A percentile compares a stretch with the other conserved stretches of the same genome.
Evolutionary conservation across 2,329 filamentous ascomycete genomes (phyloP).

Genomic region (Orbilia javanica): DNA sequence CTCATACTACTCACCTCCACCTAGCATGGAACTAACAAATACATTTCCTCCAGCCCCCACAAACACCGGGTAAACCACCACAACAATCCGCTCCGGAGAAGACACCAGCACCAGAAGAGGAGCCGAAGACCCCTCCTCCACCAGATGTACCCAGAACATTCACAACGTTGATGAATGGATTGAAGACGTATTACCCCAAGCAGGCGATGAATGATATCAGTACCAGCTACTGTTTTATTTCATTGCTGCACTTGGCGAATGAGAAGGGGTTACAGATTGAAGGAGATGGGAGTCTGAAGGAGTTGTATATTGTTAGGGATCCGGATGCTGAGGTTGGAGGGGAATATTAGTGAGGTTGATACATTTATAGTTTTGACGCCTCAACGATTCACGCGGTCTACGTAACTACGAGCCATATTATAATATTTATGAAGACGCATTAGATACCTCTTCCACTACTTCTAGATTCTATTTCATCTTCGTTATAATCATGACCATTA

Average conservation of each 20-base stretch:
- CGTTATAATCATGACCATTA: not conserved
- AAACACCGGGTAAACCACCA: constrained; percentile 61
- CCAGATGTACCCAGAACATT: constrained; percentile 71
- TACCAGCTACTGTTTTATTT: constrained; percentile 93
- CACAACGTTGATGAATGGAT: constrained; percentile 88
- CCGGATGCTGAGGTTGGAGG: constrained; percentile 65
- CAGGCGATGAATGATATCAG: constrained; percentile 92
- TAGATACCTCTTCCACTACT: not conserved
- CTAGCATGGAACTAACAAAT: not conserved
- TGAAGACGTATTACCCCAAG: constrained; percentile 87
- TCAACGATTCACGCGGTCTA: not conserved
- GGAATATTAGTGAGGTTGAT: constrained; percentile 41
- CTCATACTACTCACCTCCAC: not conserved
- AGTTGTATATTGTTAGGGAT: constrained; percentile 69
- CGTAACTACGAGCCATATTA: no score
- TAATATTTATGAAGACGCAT: constrained; percentile 2
- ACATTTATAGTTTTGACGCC: no score
- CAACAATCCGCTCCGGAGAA: constrained; percentile 50
- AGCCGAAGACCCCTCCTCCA: constrained; percentile 63
- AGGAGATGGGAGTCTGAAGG: constrained; percentile 68
- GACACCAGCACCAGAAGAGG: constrained; percentile 64
- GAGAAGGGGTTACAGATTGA: constrained; percentile 88
- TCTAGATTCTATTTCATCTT: constrained; percentile 1
- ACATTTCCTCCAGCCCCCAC: constrained; percentile 54
- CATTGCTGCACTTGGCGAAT: constrained; percentile 88